phyloP scores from a whole-genome alignment of 805 yeast species.

The Phaffomyces antillensis region DNA sequence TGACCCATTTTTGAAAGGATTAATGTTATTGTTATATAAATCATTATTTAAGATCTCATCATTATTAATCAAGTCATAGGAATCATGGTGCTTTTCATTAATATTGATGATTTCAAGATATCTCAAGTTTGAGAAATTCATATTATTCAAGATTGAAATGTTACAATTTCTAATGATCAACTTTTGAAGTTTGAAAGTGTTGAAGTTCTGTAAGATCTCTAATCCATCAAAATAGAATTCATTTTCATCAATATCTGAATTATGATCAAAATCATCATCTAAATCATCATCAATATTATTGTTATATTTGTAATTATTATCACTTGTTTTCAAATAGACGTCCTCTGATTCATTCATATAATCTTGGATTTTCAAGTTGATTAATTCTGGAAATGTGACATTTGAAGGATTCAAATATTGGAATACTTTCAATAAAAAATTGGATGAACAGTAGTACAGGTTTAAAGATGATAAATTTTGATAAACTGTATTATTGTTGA shows the following conservation, averaged over 20 bases:
- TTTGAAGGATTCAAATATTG: conserved; percentile 11
- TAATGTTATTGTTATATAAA: background rate
- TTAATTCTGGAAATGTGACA: conserved; percentile 12
- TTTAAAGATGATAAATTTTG: conserved; percentile 10
- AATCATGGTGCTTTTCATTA: conserved; percentile 19
- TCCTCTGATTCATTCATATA: conserved; percentile 24
- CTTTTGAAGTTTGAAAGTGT: conserved; percentile 8
- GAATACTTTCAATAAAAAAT: conserved; percentile 17
- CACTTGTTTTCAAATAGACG: conserved; percentile 15
- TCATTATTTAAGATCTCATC: background rate
- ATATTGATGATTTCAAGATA: conserved; percentile 16
- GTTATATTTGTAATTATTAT: conserved; percentile 19
- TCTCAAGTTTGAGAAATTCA: conserved; percentile 10
- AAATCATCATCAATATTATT: conserved; percentile 17
- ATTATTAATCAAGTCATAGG: conserved; percentile 14
- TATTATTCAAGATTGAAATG: conserved; percentile 13
- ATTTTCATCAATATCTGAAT: conserved; percentile 28
- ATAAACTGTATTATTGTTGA: conserved; percentile 7
- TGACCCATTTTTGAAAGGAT: conserved; percentile 4
- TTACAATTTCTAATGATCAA: conserved; percentile 19
- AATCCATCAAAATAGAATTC: conserved; percentile 30
- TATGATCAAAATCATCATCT: conserved; percentile 27
- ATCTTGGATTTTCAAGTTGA: conserved; percentile 16
- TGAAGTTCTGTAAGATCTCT: conserved; percentile 18
- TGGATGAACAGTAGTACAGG: conserved; percentile 20